A percentile compares a stretch with the other conserved stretches of the same genome.
phyloP scores from a whole-genome alignment of 768 basidiomycete genomes.

The Tricholomella constricta region DNA sequence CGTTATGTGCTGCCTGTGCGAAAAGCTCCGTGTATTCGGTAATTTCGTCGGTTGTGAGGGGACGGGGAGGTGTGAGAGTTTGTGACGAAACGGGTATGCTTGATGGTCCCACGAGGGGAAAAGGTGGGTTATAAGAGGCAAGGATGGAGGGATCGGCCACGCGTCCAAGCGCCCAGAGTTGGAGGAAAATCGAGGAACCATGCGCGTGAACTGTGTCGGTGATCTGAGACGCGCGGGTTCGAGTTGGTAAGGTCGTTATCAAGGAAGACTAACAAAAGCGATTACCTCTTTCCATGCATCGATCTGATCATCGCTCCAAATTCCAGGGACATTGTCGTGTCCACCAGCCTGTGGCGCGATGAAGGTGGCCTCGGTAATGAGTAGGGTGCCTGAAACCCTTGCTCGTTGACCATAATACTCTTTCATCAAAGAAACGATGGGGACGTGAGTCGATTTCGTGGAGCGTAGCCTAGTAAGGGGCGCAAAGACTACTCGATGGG shows the following conservation, averaged over 20 bases:
- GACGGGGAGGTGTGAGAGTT: constrained; percentile 32
- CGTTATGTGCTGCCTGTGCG: constrained; percentile 55
- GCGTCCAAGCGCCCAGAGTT: constrained; percentile 61
- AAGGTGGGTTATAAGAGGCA: constrained; percentile 34
- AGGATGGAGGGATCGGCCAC: constrained; percentile 36
- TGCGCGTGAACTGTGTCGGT: constrained; percentile 50
- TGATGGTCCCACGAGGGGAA: constrained; percentile 36
- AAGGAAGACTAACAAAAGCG: constrained; percentile 14
- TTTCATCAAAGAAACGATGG: constrained; percentile 27
- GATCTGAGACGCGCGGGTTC: neutral
- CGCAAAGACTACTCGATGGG: constrained; percentile 50
- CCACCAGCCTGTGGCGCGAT: constrained; percentile 54
- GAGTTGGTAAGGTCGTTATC: neutral
- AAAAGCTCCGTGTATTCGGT: constrained; percentile 51
- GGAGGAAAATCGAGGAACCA: constrained; percentile 50
- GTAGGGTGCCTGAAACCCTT: constrained; percentile 38
- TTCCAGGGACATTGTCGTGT: constrained; percentile 54
- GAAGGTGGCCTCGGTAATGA: constrained; percentile 49
- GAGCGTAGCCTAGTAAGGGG: constrained; percentile 20
- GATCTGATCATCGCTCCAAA: constrained; percentile 65
- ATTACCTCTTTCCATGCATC: constrained; percentile 52
- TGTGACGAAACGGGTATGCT: constrained; percentile 20
- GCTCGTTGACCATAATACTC: constrained; percentile 41
- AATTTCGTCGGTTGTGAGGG: constrained; percentile 50
- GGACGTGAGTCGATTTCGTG: constrained; percentile 24